Conservation (phyloP, 208 protist genomes). For the Trypanosoma avium region DNA sequence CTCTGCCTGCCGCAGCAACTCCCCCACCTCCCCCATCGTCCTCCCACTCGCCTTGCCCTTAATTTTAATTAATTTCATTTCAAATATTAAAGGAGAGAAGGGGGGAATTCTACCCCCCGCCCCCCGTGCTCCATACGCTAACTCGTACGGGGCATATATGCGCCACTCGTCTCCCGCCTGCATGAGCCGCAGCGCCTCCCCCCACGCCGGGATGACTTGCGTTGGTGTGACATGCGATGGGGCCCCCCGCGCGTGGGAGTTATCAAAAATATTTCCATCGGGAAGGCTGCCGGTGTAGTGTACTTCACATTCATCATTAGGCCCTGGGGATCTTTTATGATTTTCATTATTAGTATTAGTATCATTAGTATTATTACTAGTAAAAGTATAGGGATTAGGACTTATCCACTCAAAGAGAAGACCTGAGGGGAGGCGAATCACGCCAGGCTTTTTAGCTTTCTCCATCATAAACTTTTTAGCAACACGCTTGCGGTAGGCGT, state of each 20-base stretch:
- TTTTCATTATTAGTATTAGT: too few relatives aligned
- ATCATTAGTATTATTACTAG: too few relatives aligned
- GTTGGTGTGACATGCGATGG: constrained; percentile 58
- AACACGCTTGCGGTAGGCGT: too few relatives aligned
- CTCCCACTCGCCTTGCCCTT: constrained; percentile 37
- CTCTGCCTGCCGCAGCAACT: constrained; percentile 35
- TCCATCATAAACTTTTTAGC: too few relatives aligned
- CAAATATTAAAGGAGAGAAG: constrained; percentile 53
- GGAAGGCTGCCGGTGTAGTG: constrained; percentile 68
- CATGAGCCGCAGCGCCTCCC: constrained; percentile 86
- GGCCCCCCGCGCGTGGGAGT: constrained; percentile 41
- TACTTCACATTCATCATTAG: constrained; percentile 58
- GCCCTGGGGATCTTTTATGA: constrained; percentile 41
- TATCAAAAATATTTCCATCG: constrained; percentile 55
- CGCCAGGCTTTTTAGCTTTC: too few relatives aligned
- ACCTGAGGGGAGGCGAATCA: too few relatives aligned
- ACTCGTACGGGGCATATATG: constrained; percentile 63
- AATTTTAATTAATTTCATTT: constrained; percentile 66
- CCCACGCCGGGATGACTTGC: constrained; percentile 57
- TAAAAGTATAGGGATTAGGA: too few relatives aligned
- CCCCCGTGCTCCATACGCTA: constrained; percentile 68
- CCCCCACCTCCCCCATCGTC: constrained; percentile 57
- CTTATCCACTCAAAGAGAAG: too few relatives aligned
- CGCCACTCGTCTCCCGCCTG: constrained; percentile 80
- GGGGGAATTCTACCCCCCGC: constrained; percentile 39